Base-by-base conservation (phyloP, 352 stramenopile genomes). In the Phytophthora nicotianae region DNA sequence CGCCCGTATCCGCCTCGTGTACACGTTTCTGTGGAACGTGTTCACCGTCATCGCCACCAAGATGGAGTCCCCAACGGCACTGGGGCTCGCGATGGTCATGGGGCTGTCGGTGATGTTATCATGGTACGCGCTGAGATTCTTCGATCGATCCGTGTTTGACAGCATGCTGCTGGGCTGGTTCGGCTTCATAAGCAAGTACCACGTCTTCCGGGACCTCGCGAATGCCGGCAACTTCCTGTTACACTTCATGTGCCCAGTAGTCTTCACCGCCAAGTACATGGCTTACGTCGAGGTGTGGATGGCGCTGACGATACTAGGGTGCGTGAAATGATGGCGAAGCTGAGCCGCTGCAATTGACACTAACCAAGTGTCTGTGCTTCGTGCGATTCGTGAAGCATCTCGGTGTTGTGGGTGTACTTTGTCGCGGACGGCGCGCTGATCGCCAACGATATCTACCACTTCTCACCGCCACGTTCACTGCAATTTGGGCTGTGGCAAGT, bases 401-500 rank as follows among this genome's bases (percentile, higher is more conserved):
- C 62, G 9, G 62, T 57, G n/a, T 23, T 75, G 8, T 75, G 57
- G 62, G 68, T 72, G 33, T 70, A 66, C 37, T 54, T 72, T n/a
- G 62, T 75, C 21, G 57, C 67, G 43, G 68, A 58, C 49, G 58
- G 63, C 37, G 52, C 58, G 24, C 47, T 77, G 33, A 58, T 68
- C 5, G 68, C 64, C 17, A 77, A 72, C 65, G 58, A 71, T 55
- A 33, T 77, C 16, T 80, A 80, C 41, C 60, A 75, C 37, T 75
- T 80, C 50, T 71, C 60, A 9, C 72, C 72, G n/a, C 64, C 62
- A 35, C 70, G 70, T 19, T 41, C 70, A 16, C 55, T 62, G 38
- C 61, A 74, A 53, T 79, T 76, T 76, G 67, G 71, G 61, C 56
- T 29, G 57, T 74, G n/a, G 65, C 62, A 6, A 74, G 50, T 75